A percentile compares a stretch with the other conserved stretches of the same genome.
Conservation (phyloP, 148 eudicot species). For the Vaccinium vitisidaea region DNA sequence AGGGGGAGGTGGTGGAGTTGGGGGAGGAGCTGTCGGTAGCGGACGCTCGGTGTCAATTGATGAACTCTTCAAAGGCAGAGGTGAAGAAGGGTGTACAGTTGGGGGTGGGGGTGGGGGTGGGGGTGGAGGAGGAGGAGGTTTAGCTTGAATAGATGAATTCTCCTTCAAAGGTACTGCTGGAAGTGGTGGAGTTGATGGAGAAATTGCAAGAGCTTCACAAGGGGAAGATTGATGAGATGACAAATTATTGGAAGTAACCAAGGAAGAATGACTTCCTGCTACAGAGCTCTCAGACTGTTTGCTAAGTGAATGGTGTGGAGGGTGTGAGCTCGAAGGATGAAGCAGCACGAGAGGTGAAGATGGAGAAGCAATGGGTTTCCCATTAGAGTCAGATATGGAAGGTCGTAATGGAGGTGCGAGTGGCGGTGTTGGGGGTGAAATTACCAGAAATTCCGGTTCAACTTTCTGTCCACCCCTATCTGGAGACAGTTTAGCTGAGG, state of each 20-base stretch:
- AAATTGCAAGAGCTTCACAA: constrained; percentile 2
- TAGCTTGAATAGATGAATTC: constrained; percentile 4
- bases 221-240: constrained; percentile 10
- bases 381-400: not conserved
- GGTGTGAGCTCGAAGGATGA: constrained; percentile 17
- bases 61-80: not conserved
- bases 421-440: constrained; percentile 18
- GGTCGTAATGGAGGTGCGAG: constrained; percentile 16
- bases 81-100: not conserved
- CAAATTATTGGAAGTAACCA: not conserved
- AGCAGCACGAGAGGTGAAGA: not conserved
- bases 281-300: not conserved
- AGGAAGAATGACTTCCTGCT: constrained; percentile 7
- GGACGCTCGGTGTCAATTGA: not conserved
- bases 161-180: constrained; percentile 9
- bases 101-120: constrained; percentile 10
- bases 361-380: constrained; percentile 21
- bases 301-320: not conserved
- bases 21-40: not conserved
- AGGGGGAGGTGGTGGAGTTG: constrained; percentile 11
- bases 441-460: constrained; percentile 15
- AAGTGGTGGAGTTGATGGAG: constrained; percentile 20
- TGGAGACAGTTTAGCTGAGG: constrained; percentile 17
- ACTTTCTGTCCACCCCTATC: constrained; percentile 24
- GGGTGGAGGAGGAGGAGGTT: not conserved